Conservation (phyloP, 148 eudicot genomes). For the Nepenthes mirabilis region DNA sequence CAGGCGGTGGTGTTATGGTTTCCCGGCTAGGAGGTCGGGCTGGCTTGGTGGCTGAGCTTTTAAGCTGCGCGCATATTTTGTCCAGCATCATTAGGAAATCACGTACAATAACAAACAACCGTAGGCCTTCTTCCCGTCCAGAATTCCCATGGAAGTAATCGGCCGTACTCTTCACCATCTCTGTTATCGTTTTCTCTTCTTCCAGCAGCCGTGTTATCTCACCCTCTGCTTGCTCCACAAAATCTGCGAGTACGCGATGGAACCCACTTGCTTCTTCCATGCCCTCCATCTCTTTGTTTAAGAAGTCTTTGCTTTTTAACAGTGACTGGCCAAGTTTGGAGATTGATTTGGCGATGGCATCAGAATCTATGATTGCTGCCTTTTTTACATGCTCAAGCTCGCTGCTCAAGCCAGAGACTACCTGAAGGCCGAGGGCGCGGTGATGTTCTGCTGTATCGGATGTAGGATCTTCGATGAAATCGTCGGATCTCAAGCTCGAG, state of each 20-base stretch:
- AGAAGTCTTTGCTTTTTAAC: constrained; percentile 7
- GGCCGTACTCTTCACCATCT: constrained; percentile 16
- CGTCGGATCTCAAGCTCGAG: constrained; percentile 26
- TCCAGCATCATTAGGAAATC: constrained; percentile 22
- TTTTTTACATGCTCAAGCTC: constrained; percentile 19
- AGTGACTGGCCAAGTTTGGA: constrained; percentile 11
- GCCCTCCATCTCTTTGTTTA: constrained; percentile 13
- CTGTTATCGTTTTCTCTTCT: constrained; percentile 20
- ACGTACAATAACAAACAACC: constrained; percentile 19
- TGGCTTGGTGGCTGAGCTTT: constrained; percentile 25
- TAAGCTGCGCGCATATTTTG: constrained; percentile 17
- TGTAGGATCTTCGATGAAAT: constrained; percentile 20
- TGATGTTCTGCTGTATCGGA: constrained; percentile 13
- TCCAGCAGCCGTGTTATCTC: constrained; percentile 14
- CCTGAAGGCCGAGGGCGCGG: constrained; percentile 16
- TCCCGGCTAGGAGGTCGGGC: constrained; percentile 11
- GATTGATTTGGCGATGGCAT: constrained; percentile 11
- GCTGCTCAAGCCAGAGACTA: constrained; percentile 14
- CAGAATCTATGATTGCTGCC: constrained; percentile 18
- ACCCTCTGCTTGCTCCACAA: constrained; percentile 15
- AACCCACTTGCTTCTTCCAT: constrained; percentile 10
- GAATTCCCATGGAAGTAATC: constrained; percentile 23
- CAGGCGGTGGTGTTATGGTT: constrained; percentile 18
- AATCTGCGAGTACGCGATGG: constrained; percentile 4
- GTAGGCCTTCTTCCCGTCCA: constrained; percentile 18